Evolutionary conservation across 192 early-diverging fungal genomes (phyloP), one percentile per base, ranked within the genome.

Genomic region (Coemansia sp.): DNA sequence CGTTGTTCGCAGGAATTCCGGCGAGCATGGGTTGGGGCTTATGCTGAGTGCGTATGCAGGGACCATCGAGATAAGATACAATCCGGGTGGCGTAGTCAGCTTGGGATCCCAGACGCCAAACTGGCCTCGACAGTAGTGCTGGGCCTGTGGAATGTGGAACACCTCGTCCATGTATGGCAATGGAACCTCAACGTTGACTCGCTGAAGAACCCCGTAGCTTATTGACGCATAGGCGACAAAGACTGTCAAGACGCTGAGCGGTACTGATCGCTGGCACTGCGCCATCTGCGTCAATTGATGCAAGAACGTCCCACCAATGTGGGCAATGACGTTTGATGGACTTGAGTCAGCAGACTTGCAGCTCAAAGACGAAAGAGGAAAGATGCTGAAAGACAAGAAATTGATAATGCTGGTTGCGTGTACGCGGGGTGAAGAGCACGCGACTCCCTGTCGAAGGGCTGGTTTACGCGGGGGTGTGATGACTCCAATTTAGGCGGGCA

Each of bases 71-170:
- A 73, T 23, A 23, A 87, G 68, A 74, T 92, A 99, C 86, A 97
- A 86, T 12, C 95, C 97, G 21, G 97, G 95, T 41, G 95, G 97
- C n/a, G 97, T 99, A 0, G 97, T 99, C 27, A 99, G 74, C 72
- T 95, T 99, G n/a, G 90, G 89, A 71, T 98, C 91, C 91, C 93
- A 98, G 27, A 70, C 77, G 44, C 42, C 62, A 70, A 85, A 98
- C 46, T 87, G 74, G 19, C 90, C 90, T 3, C 59, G 21, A 67
- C 94, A 95, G 84, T 96, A 98, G 21, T 69, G 82, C 70, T 94
- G 92, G 17, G 94, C 94, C 76, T 99, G 97, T 19, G 89, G 89
- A 19, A 97, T 71, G 74, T 99, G 97, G 80, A 97, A 99, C 25
- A 92, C 86, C 74, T 99, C 97, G 78, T 99, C 97, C 96, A 84